phyloP scores from a whole-genome alignment of 257 asterid species.

The Nicotiana tomentosiformis region DNA sequence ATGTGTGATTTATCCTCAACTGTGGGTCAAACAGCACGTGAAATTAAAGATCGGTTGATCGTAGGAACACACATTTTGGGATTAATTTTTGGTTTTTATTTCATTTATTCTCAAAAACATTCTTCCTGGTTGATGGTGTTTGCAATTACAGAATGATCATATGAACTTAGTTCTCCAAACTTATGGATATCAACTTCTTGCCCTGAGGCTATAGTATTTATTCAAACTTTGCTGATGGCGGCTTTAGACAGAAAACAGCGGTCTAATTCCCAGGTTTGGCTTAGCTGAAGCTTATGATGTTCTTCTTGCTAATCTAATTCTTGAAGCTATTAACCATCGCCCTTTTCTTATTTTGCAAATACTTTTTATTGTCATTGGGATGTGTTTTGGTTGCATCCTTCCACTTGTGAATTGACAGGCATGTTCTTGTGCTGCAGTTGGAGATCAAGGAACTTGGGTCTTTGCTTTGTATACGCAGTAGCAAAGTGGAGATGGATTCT shows the following conservation, averaged over 20 bases:
- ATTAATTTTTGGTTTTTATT: background rate
- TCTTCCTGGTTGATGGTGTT: background rate
- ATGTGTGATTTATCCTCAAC: background rate
- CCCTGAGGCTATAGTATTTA: conserved; percentile 59
- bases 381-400: background rate
- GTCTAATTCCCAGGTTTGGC: conserved; percentile 58
- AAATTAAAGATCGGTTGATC: background rate
- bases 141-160: background rate
- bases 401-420: background rate
- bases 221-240: conserved; percentile 60
- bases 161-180: background rate
- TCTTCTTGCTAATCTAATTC: background rate
- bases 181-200: background rate
- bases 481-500: conserved; percentile 37
- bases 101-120: background rate
- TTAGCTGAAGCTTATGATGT: background rate
- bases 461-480: conserved; percentile 48
- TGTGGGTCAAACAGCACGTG: background rate
- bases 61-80: background rate
- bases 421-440: conserved; percentile 43
- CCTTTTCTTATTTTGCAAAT: background rate
- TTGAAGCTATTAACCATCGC: background rate
- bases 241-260: conserved; percentile 48
- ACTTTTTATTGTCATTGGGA: background rate
- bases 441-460: conserved; percentile 62